These are phyloP conservation scores for Fraxinus americana DNA, from an alignment of 257 asterid genomes.

Conservation along the genomic window DNA sequence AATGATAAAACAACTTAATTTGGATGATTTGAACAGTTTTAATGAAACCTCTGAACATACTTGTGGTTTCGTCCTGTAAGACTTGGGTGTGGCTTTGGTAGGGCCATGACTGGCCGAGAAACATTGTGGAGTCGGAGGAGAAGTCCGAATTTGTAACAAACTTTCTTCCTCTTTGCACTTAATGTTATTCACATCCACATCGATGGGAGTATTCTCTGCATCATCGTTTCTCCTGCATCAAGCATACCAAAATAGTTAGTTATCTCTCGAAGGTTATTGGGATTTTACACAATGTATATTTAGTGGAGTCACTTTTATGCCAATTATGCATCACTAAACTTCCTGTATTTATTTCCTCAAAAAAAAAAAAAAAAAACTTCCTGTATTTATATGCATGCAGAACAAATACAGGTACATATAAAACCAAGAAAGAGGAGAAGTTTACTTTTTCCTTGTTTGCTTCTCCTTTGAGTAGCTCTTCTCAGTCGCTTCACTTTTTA, in stretches of 20 bases:
- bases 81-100: constrained; percentile 42
- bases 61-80: constrained; percentile 50
- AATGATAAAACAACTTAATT: neutral
- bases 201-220: constrained; percentile 75
- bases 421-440: neutral
- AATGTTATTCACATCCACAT: constrained; percentile 54
- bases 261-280: neutral
- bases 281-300: neutral
- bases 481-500: constrained; percentile 43
- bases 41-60: constrained; percentile 37
- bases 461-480: constrained; percentile 50
- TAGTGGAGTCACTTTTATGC: too few species aligned
- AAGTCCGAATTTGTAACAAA: constrained; percentile 62
- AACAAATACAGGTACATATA: neutral
- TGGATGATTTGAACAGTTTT: neutral
- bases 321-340: neutral
- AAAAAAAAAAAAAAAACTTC: neutral
- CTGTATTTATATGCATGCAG: neutral
- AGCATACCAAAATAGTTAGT: constrained; percentile 19
- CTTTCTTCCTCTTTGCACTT: constrained; percentile 41
- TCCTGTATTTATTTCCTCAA: neutral
- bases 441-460: constrained; percentile 69
- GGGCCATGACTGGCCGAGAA: constrained; percentile 59
- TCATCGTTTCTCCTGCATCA: constrained; percentile 65
- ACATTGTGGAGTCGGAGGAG: constrained; percentile 97